phyloP scores from a whole-genome alignment of 2,329 filamentous ascomycete species.

The Xylariaceae sp. region DNA sequence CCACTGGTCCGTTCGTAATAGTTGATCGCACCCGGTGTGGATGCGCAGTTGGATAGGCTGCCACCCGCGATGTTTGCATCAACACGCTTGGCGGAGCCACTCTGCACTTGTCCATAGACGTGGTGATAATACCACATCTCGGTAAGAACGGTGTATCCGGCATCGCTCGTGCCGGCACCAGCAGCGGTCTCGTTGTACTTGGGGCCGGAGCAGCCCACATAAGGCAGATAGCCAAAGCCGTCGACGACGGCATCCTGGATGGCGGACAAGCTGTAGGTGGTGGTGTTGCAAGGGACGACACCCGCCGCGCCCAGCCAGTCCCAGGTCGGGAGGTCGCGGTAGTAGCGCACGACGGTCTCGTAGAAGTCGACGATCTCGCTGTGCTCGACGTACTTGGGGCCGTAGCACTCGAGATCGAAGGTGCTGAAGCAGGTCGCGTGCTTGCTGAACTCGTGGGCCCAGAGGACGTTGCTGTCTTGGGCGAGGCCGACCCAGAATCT shows the following conservation, averaged over 20 bases:
- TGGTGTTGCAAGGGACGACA: slow-evolving; percentile 56
- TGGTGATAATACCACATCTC: slow-evolving; percentile 68
- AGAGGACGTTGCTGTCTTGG: slow-evolving; percentile 55
- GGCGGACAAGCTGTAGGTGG: slow-evolving; percentile 48
- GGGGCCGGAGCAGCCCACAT: slow-evolving; percentile 58
- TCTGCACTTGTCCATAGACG: slow-evolving; percentile 53
- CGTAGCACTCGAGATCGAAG: slow-evolving; percentile 63
- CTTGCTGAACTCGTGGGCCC: slow-evolving; percentile 66
- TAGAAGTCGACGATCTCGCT: slow-evolving; percentile 61
- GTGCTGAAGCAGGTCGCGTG: slow-evolving; percentile 65
- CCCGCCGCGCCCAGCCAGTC: slow-evolving; percentile 50
- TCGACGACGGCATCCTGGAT: slow-evolving; percentile 47
- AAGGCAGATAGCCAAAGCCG: slow-evolving; percentile 51
- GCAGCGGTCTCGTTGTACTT: slow-evolving; percentile 56
- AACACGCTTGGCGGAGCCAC: slow-evolving; percentile 39
- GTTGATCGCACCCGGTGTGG: slow-evolving; percentile 44
- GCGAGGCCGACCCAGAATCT: slow-evolving; percentile 56
- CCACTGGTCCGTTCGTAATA: slow-evolving; percentile 49
- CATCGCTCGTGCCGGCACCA: slow-evolving; percentile 50
- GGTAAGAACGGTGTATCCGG: slow-evolving; percentile 50
- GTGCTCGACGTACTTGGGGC: slow-evolving; percentile 50
- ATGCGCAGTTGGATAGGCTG: slow-evolving; percentile 51
- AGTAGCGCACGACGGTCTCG: slow-evolving; percentile 55
- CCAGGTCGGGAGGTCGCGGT: slow-evolving; percentile 55
- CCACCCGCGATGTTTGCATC: slow-evolving; percentile 43